phyloP scores from a whole-genome alignment of 2,329 filamentous ascomycete genomes.

The Botrytis cinerea region DNA sequence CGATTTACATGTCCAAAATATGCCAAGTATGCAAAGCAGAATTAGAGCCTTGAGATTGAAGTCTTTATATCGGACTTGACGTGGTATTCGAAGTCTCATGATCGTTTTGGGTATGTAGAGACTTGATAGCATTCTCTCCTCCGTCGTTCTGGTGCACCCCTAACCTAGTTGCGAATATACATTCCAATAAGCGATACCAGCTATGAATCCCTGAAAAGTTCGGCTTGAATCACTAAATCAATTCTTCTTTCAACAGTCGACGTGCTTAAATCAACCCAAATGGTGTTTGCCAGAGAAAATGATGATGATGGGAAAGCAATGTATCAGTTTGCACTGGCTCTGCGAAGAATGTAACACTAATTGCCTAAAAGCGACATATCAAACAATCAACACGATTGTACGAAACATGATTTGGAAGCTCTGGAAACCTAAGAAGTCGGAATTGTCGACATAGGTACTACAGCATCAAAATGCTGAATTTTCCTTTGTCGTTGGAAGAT shows the following conservation, averaged over 20 bases:
- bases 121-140: background rate
- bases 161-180: background rate
- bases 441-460: background rate
- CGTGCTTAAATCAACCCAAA: background rate
- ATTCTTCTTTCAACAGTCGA: background rate
- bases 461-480: background rate
- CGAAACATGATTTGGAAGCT: background rate
- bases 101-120: background rate
- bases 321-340: background rate
- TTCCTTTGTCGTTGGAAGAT: background rate
- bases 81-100: background rate
- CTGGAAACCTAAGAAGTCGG: background rate
- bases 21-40: background rate
- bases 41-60: background rate
- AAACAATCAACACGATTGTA: background rate
- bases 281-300: background rate
- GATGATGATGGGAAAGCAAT: background rate
- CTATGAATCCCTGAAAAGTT: background rate
- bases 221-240: background rate
- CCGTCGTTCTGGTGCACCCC: background rate
- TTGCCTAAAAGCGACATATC: background rate
- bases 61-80: background rate
- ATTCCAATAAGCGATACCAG: background rate
- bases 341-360: background rate
- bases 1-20: background rate